Base-by-base conservation (phyloP, 140 eudicot species). In the Ambrosia hybrid region DNA sequence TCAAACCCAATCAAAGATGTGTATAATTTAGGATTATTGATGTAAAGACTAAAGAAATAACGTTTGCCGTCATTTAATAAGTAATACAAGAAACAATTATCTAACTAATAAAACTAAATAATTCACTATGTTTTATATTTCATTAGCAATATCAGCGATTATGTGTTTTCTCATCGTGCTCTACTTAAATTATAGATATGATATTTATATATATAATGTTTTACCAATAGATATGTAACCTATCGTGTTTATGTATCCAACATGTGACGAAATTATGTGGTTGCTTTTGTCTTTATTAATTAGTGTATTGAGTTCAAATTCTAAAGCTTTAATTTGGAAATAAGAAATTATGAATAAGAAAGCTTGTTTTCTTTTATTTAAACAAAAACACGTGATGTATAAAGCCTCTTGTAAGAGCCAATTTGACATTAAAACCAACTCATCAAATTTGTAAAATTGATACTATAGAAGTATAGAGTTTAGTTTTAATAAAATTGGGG, bases 371-470 rank as follows among this genome's bases (percentile, higher is more conserved):
- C 52, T 64, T 38, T 64, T 14, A 0, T 39, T 39, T 38, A 64
- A 64, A 39, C 33, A 38, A 38, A 65, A 43, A 43, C 39, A 43
- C 15, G 45, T 67, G 57, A 16, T 17, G 46, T 45, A 67, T 5
- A 37, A 16, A 1, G 45, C 38, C 17, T 39, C 38, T 17, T 6
- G 51, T 64, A 38, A 13, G 68, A 63, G 39, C 7, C 34, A 38
- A 7, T 38, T 38, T 64, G 14, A 64, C 69, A 39, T 38, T 8
- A 5, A 64, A 64, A 39, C 69, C 69, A 64, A 64, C 34, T 64
- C 69, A 64, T 41, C 36, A 64, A 39, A 39, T 64, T 8, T 41
- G 0, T n/a, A 62, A 34, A 36, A 1, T 59, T 30, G 34, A 64
- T 6, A 63, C 3, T 37, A 62, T n/a, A 39, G 13, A 64, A 6